These are phyloP conservation scores for Pseudevernia furfuracea DNA, from an alignment of 495 filamentous ascomycete genomes.

Conservation along the genomic window DNA sequence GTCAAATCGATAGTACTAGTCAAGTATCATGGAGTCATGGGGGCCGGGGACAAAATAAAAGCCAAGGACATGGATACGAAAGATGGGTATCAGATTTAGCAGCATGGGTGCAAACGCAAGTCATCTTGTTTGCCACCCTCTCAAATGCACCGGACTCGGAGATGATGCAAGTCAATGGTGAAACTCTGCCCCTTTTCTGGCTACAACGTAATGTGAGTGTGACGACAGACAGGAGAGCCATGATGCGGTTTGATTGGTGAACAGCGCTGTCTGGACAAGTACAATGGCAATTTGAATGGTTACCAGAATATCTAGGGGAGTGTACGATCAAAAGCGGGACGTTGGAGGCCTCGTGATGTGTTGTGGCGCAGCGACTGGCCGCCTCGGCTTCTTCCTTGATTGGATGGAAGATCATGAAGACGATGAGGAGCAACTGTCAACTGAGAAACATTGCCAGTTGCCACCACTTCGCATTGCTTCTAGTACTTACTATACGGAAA, in stretches of 20 bases:
- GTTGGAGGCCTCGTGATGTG: conserved; percentile 11
- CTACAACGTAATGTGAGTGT: not conserved
- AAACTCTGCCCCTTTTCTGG: conserved; percentile 12
- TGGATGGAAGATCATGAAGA: conserved; percentile 5
- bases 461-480: no score
- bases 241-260: not conserved
- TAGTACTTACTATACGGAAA: not conserved
- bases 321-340: conserved; percentile 1
- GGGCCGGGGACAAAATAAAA: not conserved
- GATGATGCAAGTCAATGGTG: conserved; percentile 1
- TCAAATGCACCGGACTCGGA: not conserved
- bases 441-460: no score
- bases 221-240: not conserved
- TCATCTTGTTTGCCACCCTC: conserved; percentile 6
- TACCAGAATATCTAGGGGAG: not conserved
- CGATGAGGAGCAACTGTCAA: no score
- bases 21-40: not conserved
- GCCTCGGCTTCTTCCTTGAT: conserved; percentile 5
- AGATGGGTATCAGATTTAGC: not conserved
- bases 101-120: not conserved
- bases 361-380: conserved; percentile 12
- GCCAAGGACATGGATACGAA: not conserved
- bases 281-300: not conserved
- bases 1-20: not conserved
- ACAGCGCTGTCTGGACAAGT: not conserved